Conservation (phyloP, 2,329 filamentous ascomycete species). For the Apiospora pterosperma region DNA sequence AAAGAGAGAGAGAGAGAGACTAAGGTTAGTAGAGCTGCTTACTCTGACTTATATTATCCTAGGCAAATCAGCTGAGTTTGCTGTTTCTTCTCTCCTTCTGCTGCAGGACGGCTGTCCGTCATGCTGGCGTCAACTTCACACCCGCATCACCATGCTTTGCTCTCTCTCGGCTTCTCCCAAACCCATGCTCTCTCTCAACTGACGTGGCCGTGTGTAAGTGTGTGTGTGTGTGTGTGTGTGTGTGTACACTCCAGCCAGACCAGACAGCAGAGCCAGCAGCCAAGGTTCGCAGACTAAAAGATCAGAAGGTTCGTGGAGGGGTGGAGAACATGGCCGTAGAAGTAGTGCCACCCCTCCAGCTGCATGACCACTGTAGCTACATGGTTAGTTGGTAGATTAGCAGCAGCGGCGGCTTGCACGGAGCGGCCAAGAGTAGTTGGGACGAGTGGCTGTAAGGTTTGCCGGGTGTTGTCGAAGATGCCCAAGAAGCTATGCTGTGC, state of each 20-base stretch:
- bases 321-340: not conserved
- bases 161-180: not conserved
- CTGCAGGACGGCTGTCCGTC: not conserved
- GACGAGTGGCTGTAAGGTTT: not conserved
- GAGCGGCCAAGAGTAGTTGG: not conserved
- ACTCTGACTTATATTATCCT: no score
- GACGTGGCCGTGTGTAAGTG: not conserved
- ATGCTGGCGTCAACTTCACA: constrained; percentile 1
- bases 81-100: not conserved
- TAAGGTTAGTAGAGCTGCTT: not conserved
- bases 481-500: not conserved
- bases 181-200: not conserved
- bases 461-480: not conserved
- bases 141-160: not conserved
- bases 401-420: constrained; percentile 1
- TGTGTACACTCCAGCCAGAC: not conserved
- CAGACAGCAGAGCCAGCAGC: not conserved
- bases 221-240: not conserved
- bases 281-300: not conserved
- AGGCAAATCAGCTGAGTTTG: not conserved
- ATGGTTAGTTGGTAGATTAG: constrained; percentile 1
- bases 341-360: not conserved
- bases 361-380: not conserved
- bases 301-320: constrained; percentile 3
- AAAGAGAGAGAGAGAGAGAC: no score